Conservation (phyloP, 768 basidiomycete genomes). For the Tylopilus vinaceipallidus region DNA sequence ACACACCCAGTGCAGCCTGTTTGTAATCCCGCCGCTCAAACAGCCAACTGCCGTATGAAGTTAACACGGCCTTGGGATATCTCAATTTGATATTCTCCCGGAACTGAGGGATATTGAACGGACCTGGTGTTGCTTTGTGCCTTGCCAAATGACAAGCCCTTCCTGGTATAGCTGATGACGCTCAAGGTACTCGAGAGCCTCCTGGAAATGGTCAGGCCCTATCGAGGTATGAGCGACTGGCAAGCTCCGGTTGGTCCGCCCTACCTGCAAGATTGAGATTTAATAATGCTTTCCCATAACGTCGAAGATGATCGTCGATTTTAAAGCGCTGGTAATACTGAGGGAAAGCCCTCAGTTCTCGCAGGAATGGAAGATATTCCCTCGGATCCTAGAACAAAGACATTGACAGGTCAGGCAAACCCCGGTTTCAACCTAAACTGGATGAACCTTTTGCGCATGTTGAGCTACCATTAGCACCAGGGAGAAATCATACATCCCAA, state of each 20-base stretch:
- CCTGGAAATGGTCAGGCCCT: conserved; percentile 74
- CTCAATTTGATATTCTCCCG: conserved; percentile 7
- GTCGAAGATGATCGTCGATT: conserved; percentile 90
- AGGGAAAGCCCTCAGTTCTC: conserved; percentile 75
- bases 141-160: conserved; percentile 75
- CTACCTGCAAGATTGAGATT: conserved; percentile 75
- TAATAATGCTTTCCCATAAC: conserved; percentile 67
- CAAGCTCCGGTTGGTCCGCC: conserved; percentile 4
- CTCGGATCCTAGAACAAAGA: conserved; percentile 76
- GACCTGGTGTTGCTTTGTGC: conserved; percentile 62
- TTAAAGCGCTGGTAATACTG: conserved; percentile 81
- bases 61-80: conserved; percentile 55
- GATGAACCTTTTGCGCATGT: conserved; percentile 87
- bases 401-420: conserved; percentile 8
- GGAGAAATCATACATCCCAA: conserved; percentile 99
- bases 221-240: conserved; percentile 7
- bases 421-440: background rate
- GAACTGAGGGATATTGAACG: conserved; percentile 13
- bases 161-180: conserved; percentile 70
- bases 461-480: conserved; percentile 95
- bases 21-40: conserved; percentile 81
- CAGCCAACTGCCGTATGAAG: conserved; percentile 82
- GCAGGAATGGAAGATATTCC: conserved; percentile 96
- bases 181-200: conserved; percentile 79
- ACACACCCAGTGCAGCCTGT: conserved; percentile 78